Conservation (phyloP, 345 rosid species). For the Capsella bursapastoris region DNA sequence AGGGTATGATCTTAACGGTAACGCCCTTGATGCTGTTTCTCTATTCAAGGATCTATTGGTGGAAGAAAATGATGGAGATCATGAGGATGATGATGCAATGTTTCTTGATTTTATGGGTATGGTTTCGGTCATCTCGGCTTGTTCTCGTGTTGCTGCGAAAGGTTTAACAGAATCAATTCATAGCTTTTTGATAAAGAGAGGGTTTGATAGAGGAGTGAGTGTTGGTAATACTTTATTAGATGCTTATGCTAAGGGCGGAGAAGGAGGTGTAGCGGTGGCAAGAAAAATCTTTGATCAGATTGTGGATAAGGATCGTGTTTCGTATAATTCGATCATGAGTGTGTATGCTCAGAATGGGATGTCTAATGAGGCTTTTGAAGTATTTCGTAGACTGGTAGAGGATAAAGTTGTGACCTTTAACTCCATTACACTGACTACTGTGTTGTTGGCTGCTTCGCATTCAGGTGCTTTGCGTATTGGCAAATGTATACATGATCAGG, state of each 20-base stretch:
- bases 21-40: constrained; percentile 57
- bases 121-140: constrained; percentile 77
- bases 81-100: constrained; percentile 32
- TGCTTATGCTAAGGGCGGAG: constrained; percentile 78
- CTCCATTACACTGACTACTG: constrained; percentile 73
- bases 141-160: constrained; percentile 58
- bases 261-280: constrained; percentile 51
- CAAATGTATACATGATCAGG: constrained; percentile 82
- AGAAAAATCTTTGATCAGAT: constrained; percentile 73
- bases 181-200: constrained; percentile 64
- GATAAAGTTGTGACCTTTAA: constrained; percentile 53
- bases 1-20: constrained; percentile 70
- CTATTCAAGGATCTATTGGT: constrained; percentile 70
- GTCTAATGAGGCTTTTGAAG: constrained; percentile 63
- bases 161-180: constrained; percentile 66
- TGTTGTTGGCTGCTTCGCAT: constrained; percentile 74
- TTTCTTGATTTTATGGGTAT: constrained; percentile 65
- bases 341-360: constrained; percentile 77
- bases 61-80: constrained; percentile 50
- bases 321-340: constrained; percentile 82
- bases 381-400: constrained; percentile 53
- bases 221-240: constrained; percentile 76
- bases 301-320: constrained; percentile 62
- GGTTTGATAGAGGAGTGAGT: constrained; percentile 57
- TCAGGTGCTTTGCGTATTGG: constrained; percentile 68